Percentiles rank a stretch among this genome's conserved stretches.
Evolutionary conservation across 179 eudicot genomes (phyloP).

Genomic region (Silene noctiflora): DNA sequence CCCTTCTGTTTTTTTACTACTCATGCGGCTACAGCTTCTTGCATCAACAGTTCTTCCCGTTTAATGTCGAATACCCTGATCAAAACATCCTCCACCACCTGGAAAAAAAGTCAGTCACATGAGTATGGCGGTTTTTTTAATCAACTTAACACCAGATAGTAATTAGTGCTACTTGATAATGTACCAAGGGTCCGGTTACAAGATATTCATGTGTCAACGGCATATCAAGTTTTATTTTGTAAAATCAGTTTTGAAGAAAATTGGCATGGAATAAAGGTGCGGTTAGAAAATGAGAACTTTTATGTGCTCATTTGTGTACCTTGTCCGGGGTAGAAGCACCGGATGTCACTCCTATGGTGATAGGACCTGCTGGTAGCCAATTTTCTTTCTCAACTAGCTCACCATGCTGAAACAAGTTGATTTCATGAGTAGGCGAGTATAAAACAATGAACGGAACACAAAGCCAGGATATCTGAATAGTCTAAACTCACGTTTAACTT

Average conservation of each 20-base stretch:
- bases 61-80: constrained; percentile 78
- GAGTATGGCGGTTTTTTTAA: constrained; percentile 11
- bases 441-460: neutral
- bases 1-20: neutral
- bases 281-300: neutral
- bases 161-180: neutral
- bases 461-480: neutral
- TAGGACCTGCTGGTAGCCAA: constrained; percentile 88
- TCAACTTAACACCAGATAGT: neutral
- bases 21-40: constrained; percentile 46
- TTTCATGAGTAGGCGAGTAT: constrained; percentile 12
- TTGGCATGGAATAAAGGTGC: neutral
- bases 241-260: neutral
- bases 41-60: constrained; percentile 63
- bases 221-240: neutral
- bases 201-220: neutral
- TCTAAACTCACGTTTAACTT: constrained; percentile 58
- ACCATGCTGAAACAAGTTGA: constrained; percentile 58
- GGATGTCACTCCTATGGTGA: constrained; percentile 82
- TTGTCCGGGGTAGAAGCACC: constrained; percentile 99
- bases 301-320: constrained; percentile 40
- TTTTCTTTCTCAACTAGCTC: constrained; percentile 91
- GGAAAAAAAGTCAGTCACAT: constrained; percentile 17
- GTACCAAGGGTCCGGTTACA: neutral
- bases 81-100: constrained; percentile 94